A percentile compares a stretch with the other conserved stretches of the same genome.
These are phyloP conservation scores for Haberlea rhodopensis DNA, from an alignment of 257 asterid genomes.

Conservation along the genomic window DNA sequence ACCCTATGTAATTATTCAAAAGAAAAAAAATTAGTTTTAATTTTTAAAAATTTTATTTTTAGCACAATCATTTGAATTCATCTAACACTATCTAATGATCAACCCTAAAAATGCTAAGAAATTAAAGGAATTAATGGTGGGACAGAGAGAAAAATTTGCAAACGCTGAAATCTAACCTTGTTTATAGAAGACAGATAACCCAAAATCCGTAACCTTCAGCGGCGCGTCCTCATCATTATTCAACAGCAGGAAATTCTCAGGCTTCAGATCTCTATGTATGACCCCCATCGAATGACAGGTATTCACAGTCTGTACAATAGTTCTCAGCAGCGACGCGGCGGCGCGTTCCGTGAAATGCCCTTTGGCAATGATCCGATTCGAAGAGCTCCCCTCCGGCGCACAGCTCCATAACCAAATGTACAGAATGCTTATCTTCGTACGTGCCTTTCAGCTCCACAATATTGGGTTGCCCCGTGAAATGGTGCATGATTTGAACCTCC, in stretches of 20 bases:
- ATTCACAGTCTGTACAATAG: slow-evolving; percentile 84
- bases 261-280: slow-evolving; percentile 90
- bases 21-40: no score
- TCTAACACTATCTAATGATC: no score
- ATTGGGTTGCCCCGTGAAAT: no score
- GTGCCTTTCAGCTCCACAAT: no score
- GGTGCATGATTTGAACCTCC: slow-evolving; percentile 95
- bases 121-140: no score
- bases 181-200: slow-evolving; percentile 79
- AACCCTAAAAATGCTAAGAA: no score
- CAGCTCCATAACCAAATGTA: slow-evolving; percentile 84
- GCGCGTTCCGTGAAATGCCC: slow-evolving; percentile 88
- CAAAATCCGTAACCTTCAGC: slow-evolving; percentile 86
- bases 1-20: no score
- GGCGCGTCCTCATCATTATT: slow-evolving; percentile 77
- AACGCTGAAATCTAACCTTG: slow-evolving; percentile 59
- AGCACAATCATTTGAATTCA: no score
- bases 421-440: no score
- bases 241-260: slow-evolving; percentile 79
- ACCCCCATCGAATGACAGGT: slow-evolving; percentile 93
- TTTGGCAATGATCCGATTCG: slow-evolving; percentile 77
- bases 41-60: no score
- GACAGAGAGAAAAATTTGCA: no score
- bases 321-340: slow-evolving; percentile 74
- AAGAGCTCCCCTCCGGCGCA: slow-evolving; percentile 96